Conservation (phyloP, 768 basidiomycete genomes). For the Hericium erinaceus region DNA sequence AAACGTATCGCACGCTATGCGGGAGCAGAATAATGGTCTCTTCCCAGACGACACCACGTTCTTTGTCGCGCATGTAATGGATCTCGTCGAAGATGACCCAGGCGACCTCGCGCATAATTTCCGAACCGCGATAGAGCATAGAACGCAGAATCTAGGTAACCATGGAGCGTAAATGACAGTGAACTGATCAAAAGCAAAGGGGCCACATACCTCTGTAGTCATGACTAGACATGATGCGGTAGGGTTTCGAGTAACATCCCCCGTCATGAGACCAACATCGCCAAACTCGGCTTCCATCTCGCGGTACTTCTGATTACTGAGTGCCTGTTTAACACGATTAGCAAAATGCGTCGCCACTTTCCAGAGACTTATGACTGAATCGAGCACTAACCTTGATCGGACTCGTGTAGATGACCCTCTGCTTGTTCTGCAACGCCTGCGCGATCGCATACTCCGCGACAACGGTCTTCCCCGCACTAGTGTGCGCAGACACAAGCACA, state of each 20-base stretch:
- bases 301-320: conserved; percentile 98
- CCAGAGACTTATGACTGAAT: background rate
- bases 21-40: conserved; percentile 97
- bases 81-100: conserved; percentile 99
- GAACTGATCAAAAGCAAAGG: background rate
- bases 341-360: background rate
- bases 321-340: conserved; percentile 48
- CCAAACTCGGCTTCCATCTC: conserved; percentile 97
- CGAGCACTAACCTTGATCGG: conserved; percentile 80
- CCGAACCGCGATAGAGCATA: conserved; percentile 97
- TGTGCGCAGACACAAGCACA: conserved; percentile 96
- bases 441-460: conserved; percentile 99
- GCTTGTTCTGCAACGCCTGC: conserved; percentile 85
- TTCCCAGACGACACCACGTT: conserved; percentile 99
- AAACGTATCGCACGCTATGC: conserved; percentile 93
- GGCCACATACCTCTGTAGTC: conserved; percentile 82
- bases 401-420: conserved; percentile 97
- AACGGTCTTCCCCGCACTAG: conserved; percentile 97
- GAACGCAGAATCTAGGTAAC: conserved; percentile 80
- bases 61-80: conserved; percentile 99
- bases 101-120: conserved; percentile 99
- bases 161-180: background rate
- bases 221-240: conserved; percentile 95
- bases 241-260: conserved; percentile 98
- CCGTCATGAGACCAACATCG: conserved; percentile 98